Evolutionary conservation across 768 basidiomycete species (phyloP).

Genomic region (Lyophyllum atratum): DNA sequence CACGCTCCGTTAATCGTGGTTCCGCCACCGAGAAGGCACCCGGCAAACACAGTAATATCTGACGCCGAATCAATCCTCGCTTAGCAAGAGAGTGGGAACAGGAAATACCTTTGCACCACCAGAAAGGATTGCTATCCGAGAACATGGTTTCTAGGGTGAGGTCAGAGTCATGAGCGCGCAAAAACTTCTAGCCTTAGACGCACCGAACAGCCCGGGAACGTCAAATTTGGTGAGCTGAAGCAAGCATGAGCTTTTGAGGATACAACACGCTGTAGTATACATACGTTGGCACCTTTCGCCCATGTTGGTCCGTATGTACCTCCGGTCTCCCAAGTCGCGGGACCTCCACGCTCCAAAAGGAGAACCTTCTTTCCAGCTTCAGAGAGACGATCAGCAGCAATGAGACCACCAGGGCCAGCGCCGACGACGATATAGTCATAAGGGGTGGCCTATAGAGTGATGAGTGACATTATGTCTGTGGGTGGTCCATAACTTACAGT

Average conservation of each 20-base stretch:
- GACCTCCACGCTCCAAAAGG: slow-evolving; percentile 64
- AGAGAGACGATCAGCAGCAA: slow-evolving; percentile 59
- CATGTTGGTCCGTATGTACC: slow-evolving; percentile 57
- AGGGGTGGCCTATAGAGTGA: slow-evolving; percentile 36
- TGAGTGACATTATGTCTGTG: neutral
- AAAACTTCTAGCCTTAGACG: neutral
- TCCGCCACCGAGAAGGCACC: slow-evolving; percentile 65
- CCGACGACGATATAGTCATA: slow-evolving; percentile 62
- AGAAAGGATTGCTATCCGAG: slow-evolving; percentile 54
- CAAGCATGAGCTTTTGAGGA: neutral
- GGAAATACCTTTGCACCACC: slow-evolving; percentile 61
- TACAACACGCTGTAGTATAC: slow-evolving; percentile 6
- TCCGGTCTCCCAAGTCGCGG: slow-evolving; percentile 58
- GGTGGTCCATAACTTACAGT: slow-evolving; percentile 3
- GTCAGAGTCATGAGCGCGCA: neutral
- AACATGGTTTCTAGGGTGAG: slow-evolving; percentile 55
- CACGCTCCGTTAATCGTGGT: slow-evolving; percentile 66
- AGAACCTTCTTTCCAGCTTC: slow-evolving; percentile 66
- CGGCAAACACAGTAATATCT: slow-evolving; percentile 65
- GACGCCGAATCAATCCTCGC: neutral
- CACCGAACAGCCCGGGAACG: slow-evolving; percentile 58
- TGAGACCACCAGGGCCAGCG: slow-evolving; percentile 58
- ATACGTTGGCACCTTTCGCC: slow-evolving; percentile 46
- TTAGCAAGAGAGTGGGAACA: neutral
- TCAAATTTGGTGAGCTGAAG: slow-evolving; percentile 65